Evolutionary conservation across 2,329 filamentous ascomycete species (phyloP).

Genomic region (Calonectria fujianensis): DNA sequence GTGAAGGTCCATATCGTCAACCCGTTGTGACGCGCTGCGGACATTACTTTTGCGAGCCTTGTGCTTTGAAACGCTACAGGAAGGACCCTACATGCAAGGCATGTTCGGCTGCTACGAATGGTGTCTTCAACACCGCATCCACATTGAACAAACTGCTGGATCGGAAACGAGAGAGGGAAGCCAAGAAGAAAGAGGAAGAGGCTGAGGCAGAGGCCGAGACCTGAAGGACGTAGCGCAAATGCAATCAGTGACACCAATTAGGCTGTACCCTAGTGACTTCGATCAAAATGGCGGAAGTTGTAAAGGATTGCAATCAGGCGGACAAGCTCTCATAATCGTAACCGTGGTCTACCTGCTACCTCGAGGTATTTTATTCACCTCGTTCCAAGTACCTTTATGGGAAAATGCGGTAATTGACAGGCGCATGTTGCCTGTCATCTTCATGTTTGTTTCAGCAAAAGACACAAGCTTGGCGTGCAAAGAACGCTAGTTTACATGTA

Average conservation of each 20-base stretch:
- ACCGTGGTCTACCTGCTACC: too few species aligned
- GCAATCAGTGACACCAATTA: background rate
- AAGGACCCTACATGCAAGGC: conserved; percentile 91
- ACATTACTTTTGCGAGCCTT: conserved; percentile 96
- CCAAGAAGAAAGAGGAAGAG: background rate
- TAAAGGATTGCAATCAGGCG: too few species aligned
- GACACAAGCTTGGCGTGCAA: too few species aligned
- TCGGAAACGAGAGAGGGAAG: conserved; percentile 78
- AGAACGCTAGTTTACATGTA: too few species aligned
- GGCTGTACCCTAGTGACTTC: too few species aligned
- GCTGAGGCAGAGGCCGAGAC: background rate
- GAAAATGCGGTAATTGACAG: too few species aligned
- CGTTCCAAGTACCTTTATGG: too few species aligned
- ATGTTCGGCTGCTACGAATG: conserved; percentile 89
- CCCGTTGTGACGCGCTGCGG: conserved; percentile 93
- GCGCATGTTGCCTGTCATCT: too few species aligned
- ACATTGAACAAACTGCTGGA: conserved; percentile 87
- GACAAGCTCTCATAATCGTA: too few species aligned
- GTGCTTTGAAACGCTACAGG: conserved; percentile 89
- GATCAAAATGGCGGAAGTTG: background rate
- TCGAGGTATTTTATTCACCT: too few species aligned
- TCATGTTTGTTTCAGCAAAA: too few species aligned
- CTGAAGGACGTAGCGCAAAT: background rate
- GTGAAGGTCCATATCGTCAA: conserved; percentile 83
- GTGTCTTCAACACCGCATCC: conserved; percentile 93